phyloP scores from a whole-genome alignment of 2,329 filamentous ascomycete species.

The Zarea fungicola region DNA sequence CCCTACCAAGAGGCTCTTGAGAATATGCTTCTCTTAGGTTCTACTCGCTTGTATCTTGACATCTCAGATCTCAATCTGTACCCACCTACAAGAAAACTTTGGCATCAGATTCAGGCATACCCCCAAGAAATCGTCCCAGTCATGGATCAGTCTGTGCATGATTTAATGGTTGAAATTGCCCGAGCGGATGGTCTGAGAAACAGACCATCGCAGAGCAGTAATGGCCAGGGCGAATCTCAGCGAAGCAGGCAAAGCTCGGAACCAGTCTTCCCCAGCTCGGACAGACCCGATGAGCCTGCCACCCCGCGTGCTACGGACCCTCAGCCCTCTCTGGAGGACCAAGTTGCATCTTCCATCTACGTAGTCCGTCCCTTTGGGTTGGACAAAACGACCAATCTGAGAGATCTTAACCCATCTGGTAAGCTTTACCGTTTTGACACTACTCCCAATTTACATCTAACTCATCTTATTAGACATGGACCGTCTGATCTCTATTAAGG shows the following conservation, averaged over 20 bases:
- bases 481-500: slow-evolving; percentile 90
- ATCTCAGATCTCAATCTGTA: slow-evolving; percentile 87
- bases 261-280: slow-evolving; percentile 74
- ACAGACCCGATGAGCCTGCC: slow-evolving; percentile 49
- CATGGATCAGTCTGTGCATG: slow-evolving; percentile 92
- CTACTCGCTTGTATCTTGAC: slow-evolving; percentile 81
- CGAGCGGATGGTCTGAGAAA: slow-evolving; percentile 70
- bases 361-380: slow-evolving; percentile 86
- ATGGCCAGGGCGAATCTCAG: slow-evolving; percentile 40
- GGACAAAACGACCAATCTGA: slow-evolving; percentile 81
- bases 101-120: slow-evolving; percentile 91
- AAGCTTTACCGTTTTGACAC: slow-evolving; percentile 21
- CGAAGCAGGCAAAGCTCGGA: slow-evolving; percentile 61
- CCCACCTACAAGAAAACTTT: slow-evolving; percentile 86
- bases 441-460: background rate
- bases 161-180: slow-evolving; percentile 86
- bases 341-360: slow-evolving; percentile 75
- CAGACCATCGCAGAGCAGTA: slow-evolving; percentile 55
- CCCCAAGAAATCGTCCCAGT: slow-evolving; percentile 94
- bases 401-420: slow-evolving; percentile 87
- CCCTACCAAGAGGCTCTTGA: slow-evolving; percentile 82
- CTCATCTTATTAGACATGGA: slow-evolving; percentile 68
- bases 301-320: slow-evolving; percentile 35
- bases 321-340: slow-evolving; percentile 64
- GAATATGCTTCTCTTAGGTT: slow-evolving; percentile 83